A percentile compares a stretch with the other conserved stretches of the same genome.
Evolutionary conservation across 2,329 filamentous ascomycete species (phyloP).

Genomic region (Scedosporium apiospermum): DNA sequence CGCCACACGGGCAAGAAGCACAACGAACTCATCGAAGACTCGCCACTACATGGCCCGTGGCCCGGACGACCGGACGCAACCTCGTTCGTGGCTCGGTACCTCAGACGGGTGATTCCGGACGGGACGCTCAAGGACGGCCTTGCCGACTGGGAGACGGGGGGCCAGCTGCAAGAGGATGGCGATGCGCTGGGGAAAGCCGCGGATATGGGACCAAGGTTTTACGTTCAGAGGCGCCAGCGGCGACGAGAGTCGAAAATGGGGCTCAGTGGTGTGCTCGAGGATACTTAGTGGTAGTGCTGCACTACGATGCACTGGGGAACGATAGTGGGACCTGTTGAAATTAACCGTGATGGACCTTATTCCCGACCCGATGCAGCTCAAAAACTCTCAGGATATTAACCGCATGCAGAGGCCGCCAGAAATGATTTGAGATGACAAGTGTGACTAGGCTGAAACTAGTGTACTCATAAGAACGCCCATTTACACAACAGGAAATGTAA

Average conservation of each 20-base stretch:
- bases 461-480: too few relatives aligned
- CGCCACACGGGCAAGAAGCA: conserved; percentile 29
- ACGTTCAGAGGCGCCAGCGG: background rate
- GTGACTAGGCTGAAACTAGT: too few relatives aligned
- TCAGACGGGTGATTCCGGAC: conserved; percentile 28
- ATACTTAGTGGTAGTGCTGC: background rate
- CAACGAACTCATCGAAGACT: conserved; percentile 22
- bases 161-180: conserved; percentile 12
- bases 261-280: background rate
- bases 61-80: conserved; percentile 21
- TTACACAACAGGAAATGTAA: too few relatives aligned
- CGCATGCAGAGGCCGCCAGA: too few relatives aligned
- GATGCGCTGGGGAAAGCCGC: background rate
- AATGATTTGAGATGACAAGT: too few relatives aligned
- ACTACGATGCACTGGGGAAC: background rate
- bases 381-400: too few relatives aligned
- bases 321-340: too few relatives aligned
- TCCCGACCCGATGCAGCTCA: too few relatives aligned
- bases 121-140: conserved; percentile 28
- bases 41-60: conserved; percentile 32
- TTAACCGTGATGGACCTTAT: too few relatives aligned
- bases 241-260: conserved; percentile 3
- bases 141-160: conserved; percentile 30
- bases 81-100: conserved; percentile 25
- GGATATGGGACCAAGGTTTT: conserved; percentile 1